Conservation (phyloP, 2,329 filamentous ascomycete genomes). For the Hirsutella thompsonii region DNA sequence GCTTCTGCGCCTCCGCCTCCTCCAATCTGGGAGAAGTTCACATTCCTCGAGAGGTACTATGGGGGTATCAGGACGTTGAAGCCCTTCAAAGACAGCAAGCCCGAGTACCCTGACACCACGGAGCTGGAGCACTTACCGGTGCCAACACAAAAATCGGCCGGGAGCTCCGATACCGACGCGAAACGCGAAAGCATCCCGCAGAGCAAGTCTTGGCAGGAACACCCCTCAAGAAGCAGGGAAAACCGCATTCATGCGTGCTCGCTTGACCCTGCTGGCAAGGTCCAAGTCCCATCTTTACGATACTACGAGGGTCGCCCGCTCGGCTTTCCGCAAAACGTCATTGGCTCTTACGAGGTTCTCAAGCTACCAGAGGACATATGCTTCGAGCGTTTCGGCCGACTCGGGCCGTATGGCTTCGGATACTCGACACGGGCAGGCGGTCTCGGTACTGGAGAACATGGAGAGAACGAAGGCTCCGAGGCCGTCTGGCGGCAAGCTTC, state of each 20-base stretch:
- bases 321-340: constrained; percentile 72
- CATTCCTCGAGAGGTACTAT: constrained; percentile 79
- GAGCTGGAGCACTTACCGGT: constrained; percentile 26
- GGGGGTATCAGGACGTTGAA: constrained; percentile 70
- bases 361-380: constrained; percentile 75
- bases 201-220: constrained; percentile 22
- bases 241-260: constrained; percentile 59
- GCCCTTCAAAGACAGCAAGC: constrained; percentile 49
- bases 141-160: constrained; percentile 6
- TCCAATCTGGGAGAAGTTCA: constrained; percentile 71
- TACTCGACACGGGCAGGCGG: constrained; percentile 72
- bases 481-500: constrained; percentile 59
- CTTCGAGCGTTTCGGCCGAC: constrained; percentile 80
- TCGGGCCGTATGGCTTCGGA: constrained; percentile 81
- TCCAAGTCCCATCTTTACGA: constrained; percentile 56
- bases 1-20: constrained; percentile 42
- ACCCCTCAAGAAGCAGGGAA: constrained; percentile 27
- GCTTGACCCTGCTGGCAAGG: constrained; percentile 52
- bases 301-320: constrained; percentile 67
- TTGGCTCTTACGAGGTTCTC: constrained; percentile 78
- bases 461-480: constrained; percentile 70
- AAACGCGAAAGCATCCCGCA: constrained; percentile 10
- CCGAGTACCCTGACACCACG: constrained; percentile 67
- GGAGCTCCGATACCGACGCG: constrained; percentile 1
- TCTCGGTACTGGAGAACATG: constrained; percentile 72